Percentiles rank a stretch among this genome's conserved stretches.
These are phyloP conservation scores for Ceratobasidium sp. DNA, from an alignment of 1,284 basidiomycete genomes.

Conservation along the genomic window DNA sequence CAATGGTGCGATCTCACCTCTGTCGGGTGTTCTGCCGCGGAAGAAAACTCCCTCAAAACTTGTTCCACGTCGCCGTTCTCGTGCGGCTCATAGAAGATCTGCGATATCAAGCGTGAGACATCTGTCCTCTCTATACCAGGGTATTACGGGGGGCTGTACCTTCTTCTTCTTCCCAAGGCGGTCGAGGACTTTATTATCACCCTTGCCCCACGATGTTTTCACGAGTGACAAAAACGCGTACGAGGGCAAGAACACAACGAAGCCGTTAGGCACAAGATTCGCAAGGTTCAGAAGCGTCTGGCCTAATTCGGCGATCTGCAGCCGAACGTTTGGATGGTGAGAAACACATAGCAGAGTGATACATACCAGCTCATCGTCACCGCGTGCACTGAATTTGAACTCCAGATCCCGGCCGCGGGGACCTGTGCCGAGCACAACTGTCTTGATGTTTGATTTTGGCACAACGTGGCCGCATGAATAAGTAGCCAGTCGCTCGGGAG, in stretches of 20 bases:
- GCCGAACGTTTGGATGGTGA: background rate
- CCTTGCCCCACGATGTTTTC: slow-evolving; percentile 70
- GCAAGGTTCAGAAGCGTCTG: slow-evolving; percentile 83
- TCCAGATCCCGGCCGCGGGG: slow-evolving; percentile 81
- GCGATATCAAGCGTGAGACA: slow-evolving; percentile 9
- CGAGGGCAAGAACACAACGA: slow-evolving; percentile 95
- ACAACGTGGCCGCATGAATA: slow-evolving; percentile 97
- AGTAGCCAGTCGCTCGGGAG: slow-evolving; percentile 70
- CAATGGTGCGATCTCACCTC: slow-evolving; percentile 53
- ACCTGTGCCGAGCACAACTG: slow-evolving; percentile 80
- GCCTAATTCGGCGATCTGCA: slow-evolving; percentile 84
- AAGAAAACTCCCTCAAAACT: slow-evolving; percentile 77
- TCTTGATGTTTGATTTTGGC: slow-evolving; percentile 80
- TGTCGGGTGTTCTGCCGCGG: slow-evolving; percentile 63
- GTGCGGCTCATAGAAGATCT: slow-evolving; percentile 93
- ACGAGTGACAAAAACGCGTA: slow-evolving; percentile 84
- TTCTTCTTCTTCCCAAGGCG: slow-evolving; percentile 80
- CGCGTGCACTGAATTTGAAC: slow-evolving; percentile 84
- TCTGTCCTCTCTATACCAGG: background rate
- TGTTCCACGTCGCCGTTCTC: slow-evolving; percentile 79
- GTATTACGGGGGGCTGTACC: slow-evolving; percentile 55
- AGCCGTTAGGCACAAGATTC: slow-evolving; percentile 82
- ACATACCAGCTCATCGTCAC: slow-evolving; percentile 73
- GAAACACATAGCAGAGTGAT: background rate
- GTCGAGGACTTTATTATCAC: slow-evolving; percentile 65